Conservation (phyloP, 331 rosid species). For the Rosa hybrid region DNA sequence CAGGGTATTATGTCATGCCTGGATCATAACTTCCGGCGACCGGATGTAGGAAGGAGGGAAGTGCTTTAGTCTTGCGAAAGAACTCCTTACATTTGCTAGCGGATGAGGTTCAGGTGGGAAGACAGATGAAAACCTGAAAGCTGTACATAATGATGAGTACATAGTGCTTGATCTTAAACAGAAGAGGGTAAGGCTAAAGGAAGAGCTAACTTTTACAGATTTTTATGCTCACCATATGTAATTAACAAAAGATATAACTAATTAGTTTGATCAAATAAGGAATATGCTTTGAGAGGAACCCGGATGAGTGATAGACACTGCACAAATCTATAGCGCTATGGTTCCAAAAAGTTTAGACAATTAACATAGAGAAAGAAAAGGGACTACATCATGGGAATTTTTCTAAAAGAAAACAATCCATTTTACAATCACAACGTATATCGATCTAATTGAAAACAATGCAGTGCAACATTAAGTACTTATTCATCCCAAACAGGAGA, state of each 20-base stretch:
- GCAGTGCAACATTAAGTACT: not conserved
- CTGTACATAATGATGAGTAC: conserved; percentile 40
- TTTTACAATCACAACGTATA: not conserved
- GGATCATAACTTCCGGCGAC: conserved; percentile 93
- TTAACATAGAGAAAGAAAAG: conserved; percentile 1
- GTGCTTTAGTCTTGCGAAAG: conserved; percentile 41
- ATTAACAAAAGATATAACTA: not conserved
- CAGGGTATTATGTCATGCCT: conserved; percentile 51
- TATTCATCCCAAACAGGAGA: not conserved
- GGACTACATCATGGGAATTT: not conserved
- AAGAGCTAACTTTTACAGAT: not conserved
- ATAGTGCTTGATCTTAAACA: not conserved
- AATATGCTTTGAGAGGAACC: not conserved
- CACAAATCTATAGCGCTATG: not conserved
- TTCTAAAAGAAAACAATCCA: not conserved
- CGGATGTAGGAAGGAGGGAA: conserved; percentile 70
- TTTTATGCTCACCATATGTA: not conserved
- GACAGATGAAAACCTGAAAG: conserved; percentile 87
- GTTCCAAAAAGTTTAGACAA: not conserved
- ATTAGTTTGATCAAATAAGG: not conserved
- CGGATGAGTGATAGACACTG: not conserved
- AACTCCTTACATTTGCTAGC: conserved; percentile 64
- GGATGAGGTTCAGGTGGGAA: conserved; percentile 90
- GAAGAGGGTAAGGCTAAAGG: conserved; percentile 8
- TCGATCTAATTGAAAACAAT: not conserved